Evolutionary conservation across 75 land plant species (phyloP), one percentile per base, ranked within the genome.

Genomic region (Selaginella moellendorffii): DNA sequence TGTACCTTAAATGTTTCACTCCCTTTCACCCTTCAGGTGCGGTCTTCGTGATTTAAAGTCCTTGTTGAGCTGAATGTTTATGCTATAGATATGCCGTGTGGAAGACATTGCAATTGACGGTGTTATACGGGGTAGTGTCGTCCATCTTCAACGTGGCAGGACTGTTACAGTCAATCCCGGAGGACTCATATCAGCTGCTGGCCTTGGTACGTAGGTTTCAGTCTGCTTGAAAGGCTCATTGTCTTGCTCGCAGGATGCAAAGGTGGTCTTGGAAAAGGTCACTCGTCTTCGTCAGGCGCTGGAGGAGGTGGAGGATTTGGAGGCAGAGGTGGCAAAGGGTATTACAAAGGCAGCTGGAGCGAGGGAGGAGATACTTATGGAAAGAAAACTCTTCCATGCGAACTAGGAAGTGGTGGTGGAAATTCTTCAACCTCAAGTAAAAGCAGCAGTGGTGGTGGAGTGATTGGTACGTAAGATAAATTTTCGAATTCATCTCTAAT

Each of bases 341-440:
- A 71, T 46, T 82, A 68, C n/a, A 74, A 77, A 73, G 80, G 69
- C 0, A 65, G 46, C 61, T 71, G 65, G 46, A 65, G 72, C 12
- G 70, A 77, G 18, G 99, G 99, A 68, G 99, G 99, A 24, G 31
- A 66, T 20, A 54, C 76, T 25, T 95, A 95, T 84, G 99, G 99
- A 65, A 66, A 74, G 65, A 74, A 70, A 31, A 64, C 70, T 63
- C 66, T 95, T 68, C 99, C 99, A 24, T 95, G 99, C 77, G 96
- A 85, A 67, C 79, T 89, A 27, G 99, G 99, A 20, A 95, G 99
- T 80, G 99, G 99, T 28, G 85, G 99, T 77, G 96, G 99, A 36
- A 14, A 14, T 31, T 77, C 82, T 80, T 78, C 82, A 19, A 78
- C 68, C 58, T 64, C 65, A 23, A 71, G 27, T 63, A 61, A 62